A percentile compares a stretch with the other conserved stretches of the same genome.
Conservation (phyloP, 805 yeast genomes). For the Cyberlindnera mrakii region DNA sequence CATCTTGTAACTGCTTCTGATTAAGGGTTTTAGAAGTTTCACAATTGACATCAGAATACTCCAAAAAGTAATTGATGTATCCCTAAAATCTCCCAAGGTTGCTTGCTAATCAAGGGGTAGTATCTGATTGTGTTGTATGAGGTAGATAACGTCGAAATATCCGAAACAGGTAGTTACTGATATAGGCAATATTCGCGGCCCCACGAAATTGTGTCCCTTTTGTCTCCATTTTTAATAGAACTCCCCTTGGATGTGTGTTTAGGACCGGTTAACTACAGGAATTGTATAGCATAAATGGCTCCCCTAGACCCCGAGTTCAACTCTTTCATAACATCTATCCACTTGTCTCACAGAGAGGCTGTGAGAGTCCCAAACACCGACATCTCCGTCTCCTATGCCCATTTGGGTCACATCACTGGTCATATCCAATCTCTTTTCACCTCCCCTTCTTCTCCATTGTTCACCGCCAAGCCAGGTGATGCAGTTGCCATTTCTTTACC, state of each 20-base stretch:
- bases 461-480: slow-evolving; percentile 23
- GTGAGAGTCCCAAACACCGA: slow-evolving; percentile 40
- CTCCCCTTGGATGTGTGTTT: neutral
- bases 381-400: slow-evolving; percentile 37
- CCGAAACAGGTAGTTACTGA: no score
- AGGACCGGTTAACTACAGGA: neutral
- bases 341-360: slow-evolving; percentile 34
- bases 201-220: no score
- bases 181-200: no score
- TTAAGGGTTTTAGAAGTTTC: neutral
- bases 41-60: neutral
- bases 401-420: slow-evolving; percentile 38
- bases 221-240: no score
- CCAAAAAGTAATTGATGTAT: no score
- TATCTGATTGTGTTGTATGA: no score
- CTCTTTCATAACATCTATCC: slow-evolving; percentile 33
- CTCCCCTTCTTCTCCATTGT: slow-evolving; percentile 37
- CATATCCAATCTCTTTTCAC: slow-evolving; percentile 44
- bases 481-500: slow-evolving; percentile 53
- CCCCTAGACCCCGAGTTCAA: slow-evolving; percentile 4
- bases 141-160: no score
- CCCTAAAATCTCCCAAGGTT: no score
- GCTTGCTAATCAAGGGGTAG: no score
- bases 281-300: neutral
- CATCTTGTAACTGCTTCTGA: slow-evolving; percentile 6